phyloP scores from a whole-genome alignment of 106 monocot species.

The Platanthera zijinensis region DNA sequence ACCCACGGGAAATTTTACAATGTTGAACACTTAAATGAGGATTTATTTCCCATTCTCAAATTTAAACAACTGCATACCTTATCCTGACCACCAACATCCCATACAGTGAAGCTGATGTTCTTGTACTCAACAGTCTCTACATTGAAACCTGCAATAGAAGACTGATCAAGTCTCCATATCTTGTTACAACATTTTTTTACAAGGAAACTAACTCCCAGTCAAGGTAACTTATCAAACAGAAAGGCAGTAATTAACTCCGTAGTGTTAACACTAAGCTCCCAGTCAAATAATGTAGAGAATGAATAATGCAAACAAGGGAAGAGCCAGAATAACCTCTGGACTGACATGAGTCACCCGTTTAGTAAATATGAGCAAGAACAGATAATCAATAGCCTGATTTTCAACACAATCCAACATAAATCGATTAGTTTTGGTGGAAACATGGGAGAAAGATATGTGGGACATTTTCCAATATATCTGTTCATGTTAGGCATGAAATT shows the following conservation, averaged over 20 bases:
- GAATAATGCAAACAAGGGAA: neutral
- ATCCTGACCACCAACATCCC: constrained; percentile 26
- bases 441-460: no score
- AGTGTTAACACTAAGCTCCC: neutral
- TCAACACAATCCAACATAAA: no score
- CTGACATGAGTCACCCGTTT: no score
- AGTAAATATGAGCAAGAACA: no score
- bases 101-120: constrained; percentile 28
- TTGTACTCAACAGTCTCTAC: constrained; percentile 30
- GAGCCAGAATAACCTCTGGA: neutral
- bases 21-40: neutral
- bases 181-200: neutral
- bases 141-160: constrained; percentile 18
- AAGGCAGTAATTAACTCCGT: neutral
- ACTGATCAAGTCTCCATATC: neutral
- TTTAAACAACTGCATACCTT: constrained; percentile 7
- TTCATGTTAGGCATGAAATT: no score
- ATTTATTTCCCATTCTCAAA: neutral
- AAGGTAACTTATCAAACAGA: neutral
- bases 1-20: neutral
- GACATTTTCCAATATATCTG: no score
- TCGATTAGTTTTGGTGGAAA: no score
- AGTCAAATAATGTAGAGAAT: neutral
- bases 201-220: neutral
- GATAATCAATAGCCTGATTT: no score